Base-by-base conservation (phyloP, 2,329 filamentous ascomycete genomes). In the Nemania sp. region DNA sequence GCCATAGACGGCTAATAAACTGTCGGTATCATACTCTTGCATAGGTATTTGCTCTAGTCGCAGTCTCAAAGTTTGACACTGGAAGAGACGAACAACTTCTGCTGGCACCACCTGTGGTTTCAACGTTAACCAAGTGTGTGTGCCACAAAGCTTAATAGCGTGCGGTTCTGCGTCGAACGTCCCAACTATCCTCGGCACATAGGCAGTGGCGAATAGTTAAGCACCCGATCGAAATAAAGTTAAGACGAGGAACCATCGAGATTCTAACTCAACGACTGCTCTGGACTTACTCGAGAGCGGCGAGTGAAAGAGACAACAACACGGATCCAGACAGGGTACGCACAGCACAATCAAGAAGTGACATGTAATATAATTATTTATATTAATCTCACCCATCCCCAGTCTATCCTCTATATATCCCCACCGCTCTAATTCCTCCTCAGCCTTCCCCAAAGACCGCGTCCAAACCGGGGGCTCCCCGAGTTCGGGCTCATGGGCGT, bases 401-500 rank as follows among this genome's bases (percentile, higher is more conserved):
- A 22, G 11, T 49, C 45, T 49, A 22, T 24, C 7, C 7, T 49
- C 11, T 22, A 18, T 49, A 11, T 41, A 41, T 41, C 38, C 20
- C 32, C 53, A 11, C 7, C 10, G 7, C 24, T 62, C 54, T 61
- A 69, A 62, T 18, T 11, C 6, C 66, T 43, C 64, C 20, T 68
- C 49, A 71, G 32, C 22, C 67, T 57, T n/a, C 26, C 53, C 64
- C 68, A 70, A 11, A 71, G 38, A 5, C 67, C 60, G 26, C 57
- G 49, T 18, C 41, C 64, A 10, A 62, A 61, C n/a, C 62, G 41
- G 20, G 58, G 66, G 15, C 55, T 68, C 6, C 52, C 51, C 0
- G 70, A 72, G 10, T 64, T 47, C 2, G 68, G 68, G 53, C 68
- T 70, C 59, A 68, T 62, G 26, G 70, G 68, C 47, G 70, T 70